Evolutionary conservation across 2,329 filamentous ascomycete species (phyloP), one percentile per base, ranked within the genome.

Genomic region (Whalleya microplaca): DNA sequence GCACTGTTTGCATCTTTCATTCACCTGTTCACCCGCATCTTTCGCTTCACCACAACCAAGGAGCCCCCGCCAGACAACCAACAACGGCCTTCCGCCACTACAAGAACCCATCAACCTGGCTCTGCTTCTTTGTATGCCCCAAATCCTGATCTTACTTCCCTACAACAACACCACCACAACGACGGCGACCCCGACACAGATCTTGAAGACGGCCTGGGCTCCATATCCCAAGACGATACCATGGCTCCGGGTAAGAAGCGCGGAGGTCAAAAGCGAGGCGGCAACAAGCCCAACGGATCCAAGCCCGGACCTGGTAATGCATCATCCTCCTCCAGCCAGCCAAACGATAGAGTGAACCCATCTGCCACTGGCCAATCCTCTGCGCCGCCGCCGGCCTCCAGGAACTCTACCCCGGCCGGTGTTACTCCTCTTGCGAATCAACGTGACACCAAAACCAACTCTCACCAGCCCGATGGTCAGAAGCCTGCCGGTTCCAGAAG

Each of bases 1-100:
- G 68, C 58, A 45, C 64, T 72, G 69, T 71, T 72, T 72, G 69
- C 68, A 61, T 63, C 68, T 53, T 69, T 71, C 56, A 63, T 66
- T 58, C 64, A 69, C 56, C 57, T 72, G 55, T 67, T 67, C 57
- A 58, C 64, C 60, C 65, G 65, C 62, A 56, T 69, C 65, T 67
- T 67, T 63, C 63, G 49, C 56, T 62, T 65, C 61, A 51, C 59
- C 59, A 63, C 62, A 56, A 48, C 60, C 51, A 61, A 54, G 50
- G 59, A 45, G 41, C 46, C 47, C 46, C 48, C 57, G 23, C 55
- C 43, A 43, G 58, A 54, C 44, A 45, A 45, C 45, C 56, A 41
- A 41, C 53, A 32, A 54, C 53, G 45, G 20, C 32, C 54, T 47
- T 56, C 49, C 42, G 16, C 48, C 45, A n/a, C 42, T 45, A 45